Percentiles rank a stretch among this genome's conserved stretches.
phyloP scores from a whole-genome alignment of 805 yeast species.

The Hanseniaspora mollemarum region DNA sequence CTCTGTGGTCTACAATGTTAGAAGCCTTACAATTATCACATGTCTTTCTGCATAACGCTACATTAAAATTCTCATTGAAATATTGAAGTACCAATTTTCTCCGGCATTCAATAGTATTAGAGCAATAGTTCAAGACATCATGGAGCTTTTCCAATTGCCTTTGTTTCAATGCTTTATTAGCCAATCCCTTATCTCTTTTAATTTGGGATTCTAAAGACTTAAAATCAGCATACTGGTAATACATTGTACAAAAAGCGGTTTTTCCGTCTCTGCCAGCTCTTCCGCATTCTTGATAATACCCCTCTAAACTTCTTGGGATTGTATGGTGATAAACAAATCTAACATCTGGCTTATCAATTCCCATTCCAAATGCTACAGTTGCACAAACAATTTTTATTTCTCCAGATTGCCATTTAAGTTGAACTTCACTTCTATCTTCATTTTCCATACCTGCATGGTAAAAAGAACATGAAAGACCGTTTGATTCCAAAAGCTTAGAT shows the following conservation, averaged over 20 bases:
- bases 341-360: constrained; percentile 93
- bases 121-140: constrained; percentile 84
- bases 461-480: constrained; percentile 57
- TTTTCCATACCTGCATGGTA: constrained; percentile 95
- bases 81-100: constrained; percentile 79
- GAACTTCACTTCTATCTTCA: constrained; percentile 61
- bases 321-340: constrained; percentile 82
- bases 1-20: constrained; percentile 40
- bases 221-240: constrained; percentile 70
- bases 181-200: constrained; percentile 59
- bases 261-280: constrained; percentile 96
- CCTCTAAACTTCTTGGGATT: constrained; percentile 82
- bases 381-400: constrained; percentile 76
- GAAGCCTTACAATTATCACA: constrained; percentile 75
- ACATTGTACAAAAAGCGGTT: constrained; percentile 70
- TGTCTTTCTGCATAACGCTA: constrained; percentile 49
- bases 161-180: constrained; percentile 46
- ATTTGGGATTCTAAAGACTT: constrained; percentile 65
- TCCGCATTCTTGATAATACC: constrained; percentile 96
- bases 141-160: constrained; percentile 65
- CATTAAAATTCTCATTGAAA: constrained; percentile 72
- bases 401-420: constrained; percentile 69
- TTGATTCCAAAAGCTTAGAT: constrained; percentile 43
- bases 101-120: constrained; percentile 80
- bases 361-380: constrained; percentile 98